Evolutionary conservation across 1,139 yeast species (phyloP), one percentile per base, ranked within the genome.

Genomic region (Taphrina flavorubra): DNA sequence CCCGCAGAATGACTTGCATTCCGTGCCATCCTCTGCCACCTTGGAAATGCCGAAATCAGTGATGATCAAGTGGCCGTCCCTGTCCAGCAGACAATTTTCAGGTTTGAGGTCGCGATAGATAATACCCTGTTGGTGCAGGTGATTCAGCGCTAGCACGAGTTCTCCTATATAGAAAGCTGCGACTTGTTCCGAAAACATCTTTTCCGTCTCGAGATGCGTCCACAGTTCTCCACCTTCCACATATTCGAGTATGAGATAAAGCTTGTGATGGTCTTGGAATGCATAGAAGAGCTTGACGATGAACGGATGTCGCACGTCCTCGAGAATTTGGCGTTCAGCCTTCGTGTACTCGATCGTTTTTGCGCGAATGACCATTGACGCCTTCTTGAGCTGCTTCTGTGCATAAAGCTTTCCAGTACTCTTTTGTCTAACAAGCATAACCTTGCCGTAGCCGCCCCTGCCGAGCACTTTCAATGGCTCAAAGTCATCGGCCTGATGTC

Each of bases 41-140:
- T 94, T 94, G 83, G 99, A 94, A 74, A 94, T 84, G 68, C 99
- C 99, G 76, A 92, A 94, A 79, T 94, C 99, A 36, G 96, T 98
- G 75, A 94, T 86, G 80, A 94, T 92, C 76, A 94, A 89, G 77
- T 95, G 99, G n/a, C 99, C 99, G 70, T 87, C 86, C 0, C 90
- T 84, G 6, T 97, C 90, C 73, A 94, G 82, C 78, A 94, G 82
- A 72, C 95, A 94, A 78, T 94, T 94, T 77, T 94, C 99, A 75
- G 94, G 84, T 79, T 94, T 94, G 84, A 94, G 85, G 79, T 94
- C 99, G 81, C 99, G 91, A 79, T 95, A 94, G 65, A 94, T 90
- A 69, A 94, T 95, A 57, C 97, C 98, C 76, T 90, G 89, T 71
- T 92, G 97, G 78, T 94, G 99, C 82, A 94, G 88, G 77, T 91